Evolutionary conservation across 495 filamentous ascomycete genomes (phyloP), one percentile per base, ranked within the genome.

Genomic region (Daldinia decipiens): DNA sequence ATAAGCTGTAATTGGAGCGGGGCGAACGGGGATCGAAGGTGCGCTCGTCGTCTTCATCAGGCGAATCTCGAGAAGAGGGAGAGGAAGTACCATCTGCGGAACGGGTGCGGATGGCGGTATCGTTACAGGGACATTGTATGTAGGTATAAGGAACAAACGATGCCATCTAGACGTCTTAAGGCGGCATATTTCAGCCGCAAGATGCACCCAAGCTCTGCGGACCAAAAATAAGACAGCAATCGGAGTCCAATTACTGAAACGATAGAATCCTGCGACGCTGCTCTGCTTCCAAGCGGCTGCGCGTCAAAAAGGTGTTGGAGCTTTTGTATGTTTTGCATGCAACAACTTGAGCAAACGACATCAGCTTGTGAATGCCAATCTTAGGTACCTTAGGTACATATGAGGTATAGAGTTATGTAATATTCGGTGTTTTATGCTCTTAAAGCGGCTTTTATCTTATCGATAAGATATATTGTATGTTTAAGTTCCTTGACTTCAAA

Each of bases 41-140:
- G 67, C 84, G 83, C 34, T 93, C 92, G 61, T 95, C 91, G 34
- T 95, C 91, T 36, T 90, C 87, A 9, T 87, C 86, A n/a, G 84
- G 85, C 27, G 77, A 71, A 38, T 81, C 75, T 4, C 70, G 70
- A 11, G 77, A 67, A 5, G 77, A 76, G 27, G 72, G 77, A 65
- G 73, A 72, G 68, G 76, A 72, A 64, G 78, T 19, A 77, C 82
- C 68, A 71, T 81, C 61, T 74, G 62, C 68, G 80, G 84, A 60
- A 77, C 81, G 51, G 82, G 74, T 67, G 78, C 67, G 73, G 80
- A 64, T 78, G 72, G 81, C 74, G 0, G 81, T 74, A 53, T 96
- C 90, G 61, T 89, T 89, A 79, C 95, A 99, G 50, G 95, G 93
- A 77, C 95, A 99, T 71, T 93, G 91, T 74, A 98, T 93, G 80